These are phyloP conservation scores for Bothriochloa decipiens DNA, from an alignment of 176 grass and related monocot genomes.

Conservation along the genomic window DNA sequence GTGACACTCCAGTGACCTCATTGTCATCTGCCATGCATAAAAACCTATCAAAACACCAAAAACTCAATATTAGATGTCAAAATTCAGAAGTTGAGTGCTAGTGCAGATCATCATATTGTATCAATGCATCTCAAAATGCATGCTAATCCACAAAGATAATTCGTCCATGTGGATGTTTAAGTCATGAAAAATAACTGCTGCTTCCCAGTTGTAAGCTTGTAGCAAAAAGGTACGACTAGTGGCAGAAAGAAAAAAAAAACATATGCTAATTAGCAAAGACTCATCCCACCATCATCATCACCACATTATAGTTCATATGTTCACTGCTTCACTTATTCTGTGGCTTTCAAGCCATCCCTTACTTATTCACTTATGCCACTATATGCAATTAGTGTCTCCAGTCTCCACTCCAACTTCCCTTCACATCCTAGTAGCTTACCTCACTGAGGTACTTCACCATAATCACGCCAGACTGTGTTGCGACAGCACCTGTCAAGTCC, in stretches of 20 bases:
- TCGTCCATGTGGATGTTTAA: background rate
- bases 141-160: background rate
- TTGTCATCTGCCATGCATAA: slow-evolving; percentile 57
- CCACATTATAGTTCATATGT: background rate
- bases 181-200: background rate
- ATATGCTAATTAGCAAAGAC: background rate
- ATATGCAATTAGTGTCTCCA: background rate
- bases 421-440: background rate
- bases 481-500: background rate
- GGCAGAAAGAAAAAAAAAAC: background rate
- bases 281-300: background rate
- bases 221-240: background rate
- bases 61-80: slow-evolving; percentile 8
- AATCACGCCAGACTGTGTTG: background rate
- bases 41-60: slow-evolving; percentile 37
- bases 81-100: background rate
- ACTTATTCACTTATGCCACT: background rate
- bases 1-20: slow-evolving; percentile 33
- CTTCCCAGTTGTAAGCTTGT: background rate
- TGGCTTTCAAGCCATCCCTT: background rate
- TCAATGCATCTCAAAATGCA: background rate
- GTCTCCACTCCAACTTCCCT: background rate
- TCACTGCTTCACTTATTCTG: background rate
- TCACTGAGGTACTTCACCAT: background rate
- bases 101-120: background rate